phyloP scores from a whole-genome alignment of 768 basidiomycete genomes.

The Podaxis sp. region DNA sequence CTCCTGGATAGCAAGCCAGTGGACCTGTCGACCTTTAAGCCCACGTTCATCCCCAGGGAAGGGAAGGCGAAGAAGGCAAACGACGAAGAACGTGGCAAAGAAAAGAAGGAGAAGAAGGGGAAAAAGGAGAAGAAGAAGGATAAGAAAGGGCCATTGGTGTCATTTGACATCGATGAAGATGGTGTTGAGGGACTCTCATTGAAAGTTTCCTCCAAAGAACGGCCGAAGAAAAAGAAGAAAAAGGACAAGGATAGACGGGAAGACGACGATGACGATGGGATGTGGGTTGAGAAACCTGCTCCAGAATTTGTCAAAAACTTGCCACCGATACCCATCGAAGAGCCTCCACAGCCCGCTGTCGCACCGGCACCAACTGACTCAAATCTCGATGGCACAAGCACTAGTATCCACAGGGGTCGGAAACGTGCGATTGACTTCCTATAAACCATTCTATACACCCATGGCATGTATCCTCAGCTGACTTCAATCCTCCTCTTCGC shows the following conservation, averaged over 20 bases:
- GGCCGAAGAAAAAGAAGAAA: slow-evolving; percentile 46
- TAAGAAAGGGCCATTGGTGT: slow-evolving; percentile 54
- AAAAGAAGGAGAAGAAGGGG: slow-evolving; percentile 41
- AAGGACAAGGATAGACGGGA: slow-evolving; percentile 38
- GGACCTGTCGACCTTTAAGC: slow-evolving; percentile 80
- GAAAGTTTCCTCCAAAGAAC: slow-evolving; percentile 33
- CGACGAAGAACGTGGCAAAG: slow-evolving; percentile 38
- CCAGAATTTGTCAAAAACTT: slow-evolving; percentile 41
- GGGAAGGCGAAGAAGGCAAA: slow-evolving; percentile 43
- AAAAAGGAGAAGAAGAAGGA: slow-evolving; percentile 47
- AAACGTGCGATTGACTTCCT: slow-evolving; percentile 79
- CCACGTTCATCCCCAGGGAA: slow-evolving; percentile 78
- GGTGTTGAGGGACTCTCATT: slow-evolving; percentile 37
- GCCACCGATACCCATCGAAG: slow-evolving; percentile 7
- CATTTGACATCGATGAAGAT: slow-evolving; percentile 77
- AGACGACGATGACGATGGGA: slow-evolving; percentile 42
- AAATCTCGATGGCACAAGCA: slow-evolving; percentile 21
- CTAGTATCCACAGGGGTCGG: slow-evolving; percentile 40
- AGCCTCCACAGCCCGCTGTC: background rate
- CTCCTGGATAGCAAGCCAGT: slow-evolving; percentile 28
- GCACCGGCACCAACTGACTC: background rate
- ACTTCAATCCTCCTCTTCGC: slow-evolving; percentile 28
- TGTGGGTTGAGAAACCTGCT: slow-evolving; percentile 69
- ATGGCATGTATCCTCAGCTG: slow-evolving; percentile 14
- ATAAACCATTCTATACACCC: slow-evolving; percentile 33